phyloP scores from a whole-genome alignment of 208 protist species.

The Strigomonas culicis region DNA sequence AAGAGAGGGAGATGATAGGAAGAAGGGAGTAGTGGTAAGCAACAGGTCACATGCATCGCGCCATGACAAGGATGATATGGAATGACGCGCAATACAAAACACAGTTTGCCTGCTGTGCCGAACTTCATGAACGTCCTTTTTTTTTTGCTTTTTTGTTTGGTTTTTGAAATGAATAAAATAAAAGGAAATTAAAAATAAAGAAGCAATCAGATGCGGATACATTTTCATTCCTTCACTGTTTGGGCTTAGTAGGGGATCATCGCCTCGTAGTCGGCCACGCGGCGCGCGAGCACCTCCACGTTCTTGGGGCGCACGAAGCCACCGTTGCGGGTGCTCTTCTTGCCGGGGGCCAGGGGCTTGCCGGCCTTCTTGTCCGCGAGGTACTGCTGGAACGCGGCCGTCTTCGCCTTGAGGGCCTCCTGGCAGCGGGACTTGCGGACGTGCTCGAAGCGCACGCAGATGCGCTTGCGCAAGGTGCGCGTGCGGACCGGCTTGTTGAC shows the following conservation, averaged over 20 bases:
- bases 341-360: slow-evolving; percentile 61
- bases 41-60: too few relatives aligned
- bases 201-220: not conserved
- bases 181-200: slow-evolving; percentile 6
- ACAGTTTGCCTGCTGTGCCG: too few relatives aligned
- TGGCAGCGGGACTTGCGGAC: slow-evolving; percentile 93
- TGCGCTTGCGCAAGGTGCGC: slow-evolving; percentile 98
- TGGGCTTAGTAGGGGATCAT: slow-evolving; percentile 38
- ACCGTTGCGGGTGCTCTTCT: slow-evolving; percentile 73
- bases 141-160: too few relatives aligned
- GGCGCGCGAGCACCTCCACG: slow-evolving; percentile 23
- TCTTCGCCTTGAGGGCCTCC: slow-evolving; percentile 87
- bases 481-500: slow-evolving; percentile 98
- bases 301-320: slow-evolving; percentile 31
- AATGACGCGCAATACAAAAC: too few relatives aligned
- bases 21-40: too few relatives aligned
- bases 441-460: slow-evolving; percentile 99
- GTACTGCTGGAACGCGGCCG: slow-evolving; percentile 71
- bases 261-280: slow-evolving; percentile 32
- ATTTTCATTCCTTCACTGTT: not conserved
- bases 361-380: slow-evolving; percentile 78
- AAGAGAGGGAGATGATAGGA: slow-evolving; percentile 5
- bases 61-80: too few relatives aligned
- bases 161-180: not conserved
- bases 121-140: too few relatives aligned